Evolutionary conservation across 805 yeast species (phyloP), one percentile per base, ranked within the genome.

Genomic region (Candida hispaniensis): DNA sequence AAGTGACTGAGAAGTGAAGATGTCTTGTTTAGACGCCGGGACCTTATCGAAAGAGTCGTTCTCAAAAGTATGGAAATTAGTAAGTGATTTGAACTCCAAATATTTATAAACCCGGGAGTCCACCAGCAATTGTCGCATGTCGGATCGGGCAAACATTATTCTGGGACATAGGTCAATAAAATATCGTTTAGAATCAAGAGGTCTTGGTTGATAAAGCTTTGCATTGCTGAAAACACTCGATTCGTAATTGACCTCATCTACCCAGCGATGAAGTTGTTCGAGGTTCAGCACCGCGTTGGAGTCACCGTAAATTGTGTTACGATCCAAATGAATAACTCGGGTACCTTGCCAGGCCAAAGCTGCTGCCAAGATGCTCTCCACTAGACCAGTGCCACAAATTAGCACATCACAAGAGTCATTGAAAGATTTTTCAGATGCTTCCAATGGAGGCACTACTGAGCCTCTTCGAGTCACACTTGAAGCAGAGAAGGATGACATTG

Each of bases 291-390:
- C 80, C 5, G 96, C 85, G 32, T 77, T 68, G 20, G 78, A 68
- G 54, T 86, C 97, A 13, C 98, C 98, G 50, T 91, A 91, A 53
- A 81, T 77, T 17, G 73, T 67, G 51, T 85, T 79, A 26, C 74
- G 64, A 55, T 91, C 98, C 18, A 91, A 73, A 52, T 91, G 98
- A 26, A 91, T 61, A 6, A 91, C 96, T 44, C 69, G 74, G n/a
- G 91, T 74, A n/a, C 98, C 98, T 48, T 83, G 94, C 97, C 98
- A 91, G 8, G 96, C 79, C 29, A 91, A 64, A 0, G 96, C 88
- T 8, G 96, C 94, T 0, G 97, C 95, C 30, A 85, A 58, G 8
- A 91, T 75, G 46, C 83, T 73, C 55, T 91, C 94, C 2, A 75
- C 77, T 25, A 91, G 64, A 3, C 97, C 97, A 0, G 98, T 88